Conservation (phyloP, 805 yeast genomes). For the Sungouiozyma intestinalis region DNA sequence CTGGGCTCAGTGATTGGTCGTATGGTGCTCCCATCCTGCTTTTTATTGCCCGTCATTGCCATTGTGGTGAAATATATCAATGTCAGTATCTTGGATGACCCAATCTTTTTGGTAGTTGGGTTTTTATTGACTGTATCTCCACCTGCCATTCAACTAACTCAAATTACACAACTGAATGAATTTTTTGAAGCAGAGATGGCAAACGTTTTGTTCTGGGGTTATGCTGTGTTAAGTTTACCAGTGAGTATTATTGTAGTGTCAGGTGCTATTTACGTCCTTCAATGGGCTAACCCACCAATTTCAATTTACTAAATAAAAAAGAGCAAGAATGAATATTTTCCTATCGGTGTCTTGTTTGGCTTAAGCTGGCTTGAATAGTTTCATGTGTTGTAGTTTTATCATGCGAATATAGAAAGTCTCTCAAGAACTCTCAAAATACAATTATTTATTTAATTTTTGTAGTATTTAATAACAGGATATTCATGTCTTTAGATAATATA, state of each 20-base stretch:
- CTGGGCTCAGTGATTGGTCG: slow-evolving; percentile 63
- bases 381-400: too few species aligned
- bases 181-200: slow-evolving; percentile 75
- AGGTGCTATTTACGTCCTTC: slow-evolving; percentile 41
- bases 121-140: slow-evolving; percentile 69
- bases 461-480: too few species aligned
- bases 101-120: slow-evolving; percentile 67
- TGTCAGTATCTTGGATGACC: slow-evolving; percentile 66
- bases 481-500: too few species aligned
- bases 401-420: too few species aligned
- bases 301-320: neutral
- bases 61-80: slow-evolving; percentile 51
- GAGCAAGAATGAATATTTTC: too few species aligned
- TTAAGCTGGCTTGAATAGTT: too few species aligned
- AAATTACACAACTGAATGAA: slow-evolving; percentile 67
- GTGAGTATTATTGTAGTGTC: slow-evolving; percentile 66
- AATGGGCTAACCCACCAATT: slow-evolving; percentile 31
- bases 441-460: too few species aligned
- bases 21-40: slow-evolving; percentile 65
- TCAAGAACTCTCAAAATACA: too few species aligned
- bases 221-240: slow-evolving; percentile 64
- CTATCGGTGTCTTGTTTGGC: too few species aligned
- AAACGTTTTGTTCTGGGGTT: slow-evolving; percentile 74
- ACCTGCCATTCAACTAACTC: slow-evolving; percentile 76
- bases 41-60: slow-evolving; percentile 59